phyloP scores from a whole-genome alignment of 306 rosid genomes.

The Prunus fruticosa region DNA sequence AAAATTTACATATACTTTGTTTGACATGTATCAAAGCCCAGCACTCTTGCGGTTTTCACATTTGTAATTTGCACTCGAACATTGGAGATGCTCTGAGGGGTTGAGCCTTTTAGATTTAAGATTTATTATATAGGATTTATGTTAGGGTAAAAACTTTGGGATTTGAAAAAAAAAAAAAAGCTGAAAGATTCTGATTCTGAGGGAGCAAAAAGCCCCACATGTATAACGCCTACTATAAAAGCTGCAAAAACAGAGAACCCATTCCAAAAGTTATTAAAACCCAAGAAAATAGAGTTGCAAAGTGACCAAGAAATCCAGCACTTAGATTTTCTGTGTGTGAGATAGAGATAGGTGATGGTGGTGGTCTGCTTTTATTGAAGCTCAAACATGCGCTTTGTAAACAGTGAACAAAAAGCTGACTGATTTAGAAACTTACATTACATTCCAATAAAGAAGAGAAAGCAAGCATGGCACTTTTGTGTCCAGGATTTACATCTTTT shows the following conservation, averaged over 20 bases:
- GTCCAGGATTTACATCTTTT: constrained; percentile 24
- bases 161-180: too few species aligned
- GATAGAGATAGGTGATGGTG: background rate
- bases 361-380: background rate
- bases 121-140: too few species aligned
- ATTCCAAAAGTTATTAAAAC: constrained; percentile 1
- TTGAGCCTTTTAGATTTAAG: too few species aligned
- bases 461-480: constrained; percentile 30
- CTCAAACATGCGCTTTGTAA: constrained; percentile 23
- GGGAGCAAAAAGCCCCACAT: constrained; percentile 5
- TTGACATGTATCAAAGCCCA: too few species aligned
- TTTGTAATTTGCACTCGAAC: too few species aligned
- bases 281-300: constrained; percentile 15
- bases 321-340: background rate
- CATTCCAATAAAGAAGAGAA: constrained; percentile 18
- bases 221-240: constrained; percentile 13
- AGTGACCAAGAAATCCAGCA: constrained; percentile 10
- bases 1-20: too few species aligned
- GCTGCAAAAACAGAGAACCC: constrained; percentile 12
- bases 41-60: too few species aligned
- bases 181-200: constrained; percentile 30
- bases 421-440: constrained; percentile 19
- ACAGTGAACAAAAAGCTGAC: constrained; percentile 28
- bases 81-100: too few species aligned
- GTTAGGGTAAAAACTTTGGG: too few species aligned